These are phyloP conservation scores for Goffeauzyma gilvescens DNA, from an alignment of 768 basidiomycete species.

Conservation along the genomic window DNA sequence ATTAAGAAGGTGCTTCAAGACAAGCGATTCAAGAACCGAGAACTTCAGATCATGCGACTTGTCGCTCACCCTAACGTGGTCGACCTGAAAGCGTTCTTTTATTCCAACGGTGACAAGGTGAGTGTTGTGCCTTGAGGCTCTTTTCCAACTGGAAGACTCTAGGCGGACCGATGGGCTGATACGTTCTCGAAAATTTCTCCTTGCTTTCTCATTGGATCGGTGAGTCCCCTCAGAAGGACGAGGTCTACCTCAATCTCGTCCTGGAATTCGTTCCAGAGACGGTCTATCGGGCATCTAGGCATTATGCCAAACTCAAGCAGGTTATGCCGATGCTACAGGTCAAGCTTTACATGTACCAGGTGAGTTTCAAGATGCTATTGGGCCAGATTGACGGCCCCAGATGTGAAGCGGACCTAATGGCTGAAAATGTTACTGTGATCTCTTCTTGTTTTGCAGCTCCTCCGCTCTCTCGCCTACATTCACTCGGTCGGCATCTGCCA, in stretches of 20 bases:
- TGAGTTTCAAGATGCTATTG: too few relatives aligned
- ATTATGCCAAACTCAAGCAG: conserved; percentile 99
- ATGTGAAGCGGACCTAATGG: neutral
- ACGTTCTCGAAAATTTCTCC: too few relatives aligned
- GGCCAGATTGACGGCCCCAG: neutral
- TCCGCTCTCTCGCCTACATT: conserved; percentile 96
- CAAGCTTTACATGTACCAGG: conserved; percentile 91
- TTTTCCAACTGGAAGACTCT: neutral
- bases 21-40: conserved; percentile 99
- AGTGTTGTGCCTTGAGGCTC: conserved; percentile 17
- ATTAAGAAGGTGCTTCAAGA: conserved; percentile 99
- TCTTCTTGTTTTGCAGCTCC: conserved; percentile 42
- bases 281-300: conserved; percentile 93
- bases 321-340: conserved; percentile 99
- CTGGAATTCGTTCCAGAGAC: conserved; percentile 99
- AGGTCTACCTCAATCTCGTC: conserved; percentile 97
- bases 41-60: conserved; percentile 95
- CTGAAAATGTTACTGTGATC: neutral
- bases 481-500: conserved; percentile 99
- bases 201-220: too few relatives aligned
- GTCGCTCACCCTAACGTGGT: conserved; percentile 95
- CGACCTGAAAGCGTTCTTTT: conserved; percentile 94
- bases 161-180: too few relatives aligned
- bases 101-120: conserved; percentile 98
- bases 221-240: conserved; percentile 84